Conservation (phyloP, 2,329 filamentous ascomycete genomes). For the Grosmannia clavigera region DNA sequence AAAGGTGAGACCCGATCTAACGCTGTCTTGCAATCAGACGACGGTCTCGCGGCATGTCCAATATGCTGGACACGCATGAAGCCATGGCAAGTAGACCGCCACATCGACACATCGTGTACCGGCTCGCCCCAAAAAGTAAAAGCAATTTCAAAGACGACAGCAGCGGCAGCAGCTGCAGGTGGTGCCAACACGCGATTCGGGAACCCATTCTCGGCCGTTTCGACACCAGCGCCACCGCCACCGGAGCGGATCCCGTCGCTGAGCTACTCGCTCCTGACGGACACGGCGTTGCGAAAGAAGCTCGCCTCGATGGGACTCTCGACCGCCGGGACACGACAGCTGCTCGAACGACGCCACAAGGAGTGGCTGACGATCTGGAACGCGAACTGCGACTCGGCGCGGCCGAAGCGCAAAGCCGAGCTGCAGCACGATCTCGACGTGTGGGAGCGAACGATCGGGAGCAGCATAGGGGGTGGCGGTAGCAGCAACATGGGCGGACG, state of each 20-base stretch:
- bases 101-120: constrained; percentile 55
- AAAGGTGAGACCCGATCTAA: neutral
- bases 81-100: constrained; percentile 60
- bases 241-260: constrained; percentile 63
- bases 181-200: neutral
- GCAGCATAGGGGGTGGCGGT: constrained; percentile 18
- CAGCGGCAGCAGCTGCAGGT: neutral
- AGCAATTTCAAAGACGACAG: neutral
- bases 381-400: constrained; percentile 79
- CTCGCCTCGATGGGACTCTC: constrained; percentile 70
- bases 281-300: constrained; percentile 66
- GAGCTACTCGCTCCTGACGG: constrained; percentile 80
- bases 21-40: constrained; percentile 30
- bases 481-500: neutral
- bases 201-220: constrained; percentile 1
- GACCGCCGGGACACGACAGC: constrained; percentile 49
- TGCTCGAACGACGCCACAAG: constrained; percentile 69
- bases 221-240: constrained; percentile 9
- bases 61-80: constrained; percentile 75
- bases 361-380: constrained; percentile 97
- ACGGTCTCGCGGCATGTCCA: constrained; percentile 73
- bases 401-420: constrained; percentile 57
- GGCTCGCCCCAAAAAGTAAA: constrained; percentile 21
- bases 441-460: constrained; percentile 79
- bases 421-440: constrained; percentile 66